These are phyloP conservation scores for Avena sativa DNA, from an alignment of 176 grass and related monocot genomes.

Conservation along the genomic window DNA sequence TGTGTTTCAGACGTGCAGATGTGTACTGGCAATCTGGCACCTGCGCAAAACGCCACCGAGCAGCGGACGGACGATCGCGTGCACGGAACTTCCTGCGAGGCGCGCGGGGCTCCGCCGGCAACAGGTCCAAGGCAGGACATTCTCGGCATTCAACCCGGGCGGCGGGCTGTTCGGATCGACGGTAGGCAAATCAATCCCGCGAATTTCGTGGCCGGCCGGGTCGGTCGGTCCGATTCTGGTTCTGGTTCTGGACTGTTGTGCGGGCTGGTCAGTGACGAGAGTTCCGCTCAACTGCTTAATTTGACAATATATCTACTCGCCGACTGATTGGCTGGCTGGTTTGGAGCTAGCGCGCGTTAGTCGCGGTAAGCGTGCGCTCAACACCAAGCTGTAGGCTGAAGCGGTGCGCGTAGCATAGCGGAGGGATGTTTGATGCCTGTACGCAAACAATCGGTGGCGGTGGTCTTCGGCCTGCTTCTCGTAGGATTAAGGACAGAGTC, in stretches of 20 bases:
- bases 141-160: neutral
- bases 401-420: too few relatives aligned
- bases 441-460: too few relatives aligned
- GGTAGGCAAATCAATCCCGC: neutral
- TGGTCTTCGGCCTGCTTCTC: too few relatives aligned
- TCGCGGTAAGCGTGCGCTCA: slow-evolving; percentile 4
- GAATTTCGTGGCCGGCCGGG: neutral
- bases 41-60: neutral
- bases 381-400: neutral
- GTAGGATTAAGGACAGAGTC: too few relatives aligned
- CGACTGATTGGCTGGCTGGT: neutral
- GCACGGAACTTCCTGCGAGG: neutral
- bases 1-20: slow-evolving; percentile 11
- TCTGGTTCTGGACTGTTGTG: neutral
- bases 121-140: neutral
- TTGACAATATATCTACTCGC: neutral
- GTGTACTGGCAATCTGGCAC: slow-evolving; percentile 9
- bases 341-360: neutral
- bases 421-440: too few relatives aligned
- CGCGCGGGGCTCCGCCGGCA: neutral
- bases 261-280: neutral
- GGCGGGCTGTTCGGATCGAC: too few relatives aligned
- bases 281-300: neutral
- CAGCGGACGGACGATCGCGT: neutral
- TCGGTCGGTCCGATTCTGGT: neutral